Percentiles rank a stretch among this genome's conserved stretches.
phyloP scores from a whole-genome alignment of 2,329 filamentous ascomycete genomes.

The Dactylellina drechsleri region DNA sequence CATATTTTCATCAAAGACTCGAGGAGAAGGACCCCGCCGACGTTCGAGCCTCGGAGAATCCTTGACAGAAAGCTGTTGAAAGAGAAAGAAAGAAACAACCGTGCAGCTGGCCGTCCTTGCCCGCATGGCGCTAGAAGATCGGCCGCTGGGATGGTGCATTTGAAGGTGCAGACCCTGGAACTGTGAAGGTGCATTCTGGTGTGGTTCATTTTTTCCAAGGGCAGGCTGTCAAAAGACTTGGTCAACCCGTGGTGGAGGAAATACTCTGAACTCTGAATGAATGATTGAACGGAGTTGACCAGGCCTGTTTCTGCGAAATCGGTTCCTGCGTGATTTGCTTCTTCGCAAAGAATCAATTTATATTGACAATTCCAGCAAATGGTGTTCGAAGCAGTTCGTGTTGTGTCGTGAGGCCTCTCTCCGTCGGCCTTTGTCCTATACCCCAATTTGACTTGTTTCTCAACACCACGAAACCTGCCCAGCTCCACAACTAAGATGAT shows the following conservation, averaged over 20 bases:
- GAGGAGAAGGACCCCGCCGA: constrained; percentile 28
- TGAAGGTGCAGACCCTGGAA: constrained; percentile 10
- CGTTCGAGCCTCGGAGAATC: constrained; percentile 42
- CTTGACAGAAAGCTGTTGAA: constrained; percentile 41
- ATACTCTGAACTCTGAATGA: neutral
- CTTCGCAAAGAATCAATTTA: neutral
- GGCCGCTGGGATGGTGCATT: constrained; percentile 33
- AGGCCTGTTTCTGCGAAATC: constrained; percentile 31
- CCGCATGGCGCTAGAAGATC: constrained; percentile 51
- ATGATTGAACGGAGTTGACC: too few species aligned
- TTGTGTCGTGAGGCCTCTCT: constrained; percentile 31
- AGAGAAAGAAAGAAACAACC: constrained; percentile 43
- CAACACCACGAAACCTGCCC: constrained; percentile 14
- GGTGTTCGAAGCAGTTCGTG: constrained; percentile 11
- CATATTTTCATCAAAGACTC: neutral
- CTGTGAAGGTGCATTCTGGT: constrained; percentile 27
- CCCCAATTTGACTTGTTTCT: constrained; percentile 9
- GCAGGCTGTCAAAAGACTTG: constrained; percentile 37
- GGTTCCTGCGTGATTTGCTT: constrained; percentile 51
- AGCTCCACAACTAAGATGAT: constrained; percentile 39
- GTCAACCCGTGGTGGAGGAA: constrained; percentile 24
- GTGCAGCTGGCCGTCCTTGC: constrained; percentile 34
- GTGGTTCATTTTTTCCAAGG: constrained; percentile 20
- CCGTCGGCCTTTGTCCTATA: constrained; percentile 53
- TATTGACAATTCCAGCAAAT: constrained; percentile 11